Evolutionary conservation across 2,329 filamentous ascomycete genomes (phyloP).

Genomic region (Botrytis galanthina): DNA sequence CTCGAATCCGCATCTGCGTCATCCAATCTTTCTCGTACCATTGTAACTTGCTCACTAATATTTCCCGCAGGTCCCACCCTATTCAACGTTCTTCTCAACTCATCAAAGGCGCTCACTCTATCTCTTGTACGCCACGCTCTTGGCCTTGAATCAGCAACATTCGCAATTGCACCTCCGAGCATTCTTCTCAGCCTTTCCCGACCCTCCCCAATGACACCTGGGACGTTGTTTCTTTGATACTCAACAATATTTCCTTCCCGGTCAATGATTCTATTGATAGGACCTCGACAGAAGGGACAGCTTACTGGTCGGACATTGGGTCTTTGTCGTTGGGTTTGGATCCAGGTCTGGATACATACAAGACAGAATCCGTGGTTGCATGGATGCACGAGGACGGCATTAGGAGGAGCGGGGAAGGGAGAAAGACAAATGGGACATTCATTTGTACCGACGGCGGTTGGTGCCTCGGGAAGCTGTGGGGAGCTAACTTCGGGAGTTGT

Average conservation of each 20-base stretch:
- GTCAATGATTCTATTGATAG: neutral
- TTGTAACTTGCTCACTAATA: neutral
- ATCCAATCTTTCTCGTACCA: neutral
- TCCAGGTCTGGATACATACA: neutral
- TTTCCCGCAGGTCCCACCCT: neutral
- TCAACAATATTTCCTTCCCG: neutral
- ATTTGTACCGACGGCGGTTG: neutral
- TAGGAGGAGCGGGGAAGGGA: neutral
- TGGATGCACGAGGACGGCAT: neutral
- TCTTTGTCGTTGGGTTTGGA: neutral
- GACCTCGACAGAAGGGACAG: neutral
- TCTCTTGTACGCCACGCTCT: neutral
- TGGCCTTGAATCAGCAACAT: neutral
- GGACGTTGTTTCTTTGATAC: neutral
- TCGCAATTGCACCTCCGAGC: neutral
- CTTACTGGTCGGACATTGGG: no score
- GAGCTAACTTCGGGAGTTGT: neutral
- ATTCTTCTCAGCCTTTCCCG: neutral
- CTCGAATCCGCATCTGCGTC: neutral
- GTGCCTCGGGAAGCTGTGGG: neutral
- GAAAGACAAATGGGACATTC: neutral
- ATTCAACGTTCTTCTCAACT: neutral
- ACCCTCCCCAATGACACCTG: neutral
- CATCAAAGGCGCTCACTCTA: neutral
- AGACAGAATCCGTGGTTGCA: conserved; percentile 1